Evolutionary conservation across 768 basidiomycete genomes (phyloP), one percentile per base, ranked within the genome.

Genomic region (Polyporus arcularius): DNA sequence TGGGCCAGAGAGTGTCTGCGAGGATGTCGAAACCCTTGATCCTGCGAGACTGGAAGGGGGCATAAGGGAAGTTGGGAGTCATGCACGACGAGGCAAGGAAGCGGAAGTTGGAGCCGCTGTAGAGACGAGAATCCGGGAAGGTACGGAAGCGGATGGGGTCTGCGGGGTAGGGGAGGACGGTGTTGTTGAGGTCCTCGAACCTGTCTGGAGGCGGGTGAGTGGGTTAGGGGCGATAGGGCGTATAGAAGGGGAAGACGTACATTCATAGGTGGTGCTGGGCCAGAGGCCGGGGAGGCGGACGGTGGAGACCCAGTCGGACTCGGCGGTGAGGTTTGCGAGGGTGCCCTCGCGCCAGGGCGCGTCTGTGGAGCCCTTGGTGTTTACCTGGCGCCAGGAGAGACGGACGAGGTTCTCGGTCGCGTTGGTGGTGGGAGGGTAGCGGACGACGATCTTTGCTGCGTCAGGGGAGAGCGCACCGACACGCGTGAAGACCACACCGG

Each of bases 1-100:
- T 47, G 38, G 79, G 72, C 65, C 75, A 77, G 41, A 88, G 73
- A 63, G 83, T 84, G 53, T 83, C 75, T 4, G 85, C 81, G 38
- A 91, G 79, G 6, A 85, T 74, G 68, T 90, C 85, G 54, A 86
- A 86, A 12, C 88, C 89, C 61, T 78, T 79, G 68, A 90, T 86
- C 15, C 77, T 79, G 21, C 77, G 76, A 10, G 78, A 75, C 58
- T 82, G 72, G 63, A 78, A 74, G 21, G 85, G 88, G 2, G 79
- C 75, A 72, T 90, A 90, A 4, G 90, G 90, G 69, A 89, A 92
- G 65, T 89, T 90, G 11, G 88, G 86, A 6, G 78, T 82, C 48
- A 85, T 75, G 69, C 90, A 92, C 4, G 85, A 87, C 0, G 87
- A 79, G 16, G 82, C 83, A 21, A 90, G 70, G 71, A 92, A 93